Evolutionary conservation across 257 asterid genomes (phyloP), one percentile per base, ranked within the genome.

Genomic region (Lantana camara): DNA sequence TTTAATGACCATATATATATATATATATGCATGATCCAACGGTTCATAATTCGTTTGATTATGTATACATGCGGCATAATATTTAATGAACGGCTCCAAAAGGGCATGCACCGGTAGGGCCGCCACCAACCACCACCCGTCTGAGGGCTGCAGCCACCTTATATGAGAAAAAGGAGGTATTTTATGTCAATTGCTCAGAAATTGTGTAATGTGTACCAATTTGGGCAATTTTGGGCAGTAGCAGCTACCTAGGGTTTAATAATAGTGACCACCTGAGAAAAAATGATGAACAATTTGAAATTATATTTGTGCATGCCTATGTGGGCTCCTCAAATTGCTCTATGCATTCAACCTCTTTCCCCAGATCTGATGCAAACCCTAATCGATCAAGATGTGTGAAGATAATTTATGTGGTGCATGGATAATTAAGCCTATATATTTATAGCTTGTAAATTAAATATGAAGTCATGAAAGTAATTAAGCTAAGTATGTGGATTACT

Each of bases 21-120:
- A 4, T 7, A 35, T 35, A 9, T 35, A 2, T 35, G 7, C 7
- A 35, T 35, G 40, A 35, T 35, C 11, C 7, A 35, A 35, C 8
- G 8, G 40, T 35, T 35, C 40, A 35, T 35, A 35, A 35, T 35
- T 35, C 40, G 7, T 2, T 30, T 7, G 35, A 7, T 3, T 30
- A 30, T 30, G 7, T 30, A 30, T 7, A 30, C 35, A 30, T 30
- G 7, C 4, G 40, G 37, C 12, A 64, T 34, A 48, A 21, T 57
- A 48, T 63, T 22, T 49, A 68, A 69, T 69, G 59, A 46, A 73
- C 30, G 69, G 69, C 40, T 52, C 58, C 22, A 23, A 65, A 73
- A 19, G 47, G 51, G 59, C 65, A 56, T 65, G 70, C 51, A 37
- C 45, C 45, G 63, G 64, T 56, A 17, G 72, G 58, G 64, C 57